Base-by-base conservation (phyloP, 768 basidiomycete genomes). In the Candolleomyces eurysporus region DNA sequence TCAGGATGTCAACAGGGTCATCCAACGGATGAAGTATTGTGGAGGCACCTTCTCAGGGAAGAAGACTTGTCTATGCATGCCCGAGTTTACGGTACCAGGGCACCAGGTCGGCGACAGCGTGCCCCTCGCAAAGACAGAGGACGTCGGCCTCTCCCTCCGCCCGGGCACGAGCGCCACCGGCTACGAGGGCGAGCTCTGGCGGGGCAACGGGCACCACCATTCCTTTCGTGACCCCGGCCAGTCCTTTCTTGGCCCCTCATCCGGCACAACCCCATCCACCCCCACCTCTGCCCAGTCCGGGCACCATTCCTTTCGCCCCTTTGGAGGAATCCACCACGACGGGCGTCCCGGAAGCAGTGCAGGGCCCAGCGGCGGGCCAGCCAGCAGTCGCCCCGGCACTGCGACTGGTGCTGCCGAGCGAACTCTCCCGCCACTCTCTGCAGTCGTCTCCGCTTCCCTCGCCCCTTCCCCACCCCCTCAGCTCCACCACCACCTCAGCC, bases 221-320 rank as follows among this genome's bases (percentile, higher is more conserved):
- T 32, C 32, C 32, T 32, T 32, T 32, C 52, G 54, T 52, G 64
- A 32, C 32, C 32, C 32, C 66, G 68, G 60, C 62, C 86, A 87
- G 85, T 89, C 87, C 85, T 88, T 88, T 88, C 87, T 85, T 83
- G 85, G 85, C 80, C 78, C 85, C 83, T 77, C 81, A 84, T 32
- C 32, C 32, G n/a, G n/a, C n/a, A n/a, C n/a, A n/a, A n/a, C 32
- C 32, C 32, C 4, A 32, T 32, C n/a, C n/a, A 32, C 32, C 32
- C 32, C 32, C 32, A 32, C 32, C 4, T 32, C 32, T 32, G 32
- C 32, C 9, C 88, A 89, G 85, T 89, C 88, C 88, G 72, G 61
- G 67, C 67, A 69, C 78, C 87, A 88, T 81, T 87, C 87, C 85
- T 89, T 86, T 87, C 87, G 83, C 56, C 53, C 17, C 59, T 60